Percentiles rank a stretch among this genome's conserved stretches.
Conservation (phyloP, 2,329 filamentous ascomycete species). For the Penicillium expansum region DNA sequence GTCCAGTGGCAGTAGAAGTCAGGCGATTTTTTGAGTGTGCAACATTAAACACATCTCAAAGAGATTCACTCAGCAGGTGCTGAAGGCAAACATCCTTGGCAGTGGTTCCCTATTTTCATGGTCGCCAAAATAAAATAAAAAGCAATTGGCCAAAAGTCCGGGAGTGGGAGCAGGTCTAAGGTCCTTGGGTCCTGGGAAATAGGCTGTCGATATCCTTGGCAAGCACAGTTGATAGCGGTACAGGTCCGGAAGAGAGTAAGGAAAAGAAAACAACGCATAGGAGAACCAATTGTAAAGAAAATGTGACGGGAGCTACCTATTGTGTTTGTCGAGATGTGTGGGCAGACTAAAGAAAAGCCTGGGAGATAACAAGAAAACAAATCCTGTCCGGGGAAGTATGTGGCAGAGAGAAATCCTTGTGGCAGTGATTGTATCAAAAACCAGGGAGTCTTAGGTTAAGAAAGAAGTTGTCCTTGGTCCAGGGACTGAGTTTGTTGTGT, state of each 20-base stretch:
- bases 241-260: conserved; percentile 22
- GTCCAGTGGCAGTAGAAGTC: conserved; percentile 20
- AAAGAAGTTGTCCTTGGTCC: conserved; percentile 15
- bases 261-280: conserved; percentile 19
- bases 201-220: conserved; percentile 12
- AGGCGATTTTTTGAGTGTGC: conserved; percentile 29
- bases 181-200: conserved; percentile 18
- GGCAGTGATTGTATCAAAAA: conserved; percentile 21
- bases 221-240: conserved; percentile 17
- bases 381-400: conserved; percentile 34
- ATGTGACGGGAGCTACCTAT: conserved; percentile 45
- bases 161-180: conserved; percentile 16
- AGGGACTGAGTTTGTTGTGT: conserved; percentile 9
- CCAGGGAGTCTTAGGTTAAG: conserved; percentile 19
- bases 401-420: conserved; percentile 31
- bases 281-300: conserved; percentile 29
- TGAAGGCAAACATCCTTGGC: conserved; percentile 25
- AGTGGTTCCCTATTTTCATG: conserved; percentile 29
- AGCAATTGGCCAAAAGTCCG: conserved; percentile 17
- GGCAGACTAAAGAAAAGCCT: conserved; percentile 26
- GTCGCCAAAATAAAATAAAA: conserved; percentile 14
- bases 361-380: conserved; percentile 33
- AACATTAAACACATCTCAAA: conserved; percentile 43
- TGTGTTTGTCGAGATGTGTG: conserved; percentile 28
- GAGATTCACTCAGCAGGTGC: conserved; percentile 37